Evolutionary conservation across 352 stramenopile species (phyloP).

Genomic region (Salisapilia sapeloensis): DNA sequence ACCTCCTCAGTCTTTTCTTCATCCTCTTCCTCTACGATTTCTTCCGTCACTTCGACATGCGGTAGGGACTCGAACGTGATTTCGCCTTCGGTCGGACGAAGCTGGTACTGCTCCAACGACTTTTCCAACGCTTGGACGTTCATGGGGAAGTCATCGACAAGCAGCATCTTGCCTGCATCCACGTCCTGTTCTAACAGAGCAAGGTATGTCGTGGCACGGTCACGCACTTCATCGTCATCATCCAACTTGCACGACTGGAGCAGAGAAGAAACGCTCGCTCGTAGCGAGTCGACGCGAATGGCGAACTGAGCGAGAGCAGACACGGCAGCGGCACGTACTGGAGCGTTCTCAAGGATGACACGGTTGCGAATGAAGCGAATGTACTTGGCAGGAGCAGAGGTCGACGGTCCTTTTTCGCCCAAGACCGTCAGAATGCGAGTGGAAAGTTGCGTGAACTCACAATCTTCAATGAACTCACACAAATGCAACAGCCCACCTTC

Average conservation of each 20-base stretch:
- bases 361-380: conserved; percentile 99
- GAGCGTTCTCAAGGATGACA: conserved; percentile 97
- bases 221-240: conserved; percentile 96
- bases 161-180: conserved; percentile 22
- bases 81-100: conserved; percentile 51
- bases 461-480: conserved; percentile 99
- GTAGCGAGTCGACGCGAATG: conserved; percentile 84
- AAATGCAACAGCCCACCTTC: conserved; percentile 94
- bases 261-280: conserved; percentile 86
- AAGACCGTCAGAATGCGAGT: conserved; percentile 94
- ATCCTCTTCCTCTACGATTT: conserved; percentile 15
- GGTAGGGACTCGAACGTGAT: conserved; percentile 74
- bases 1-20: conserved; percentile 11
- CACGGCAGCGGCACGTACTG: conserved; percentile 93
- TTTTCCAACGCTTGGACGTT: conserved; percentile 53
- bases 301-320: conserved; percentile 94
- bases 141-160: conserved; percentile 69
- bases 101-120: conserved; percentile 77
- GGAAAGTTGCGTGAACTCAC: conserved; percentile 78
- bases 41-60: conserved; percentile 59
- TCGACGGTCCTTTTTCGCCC: conserved; percentile 89
- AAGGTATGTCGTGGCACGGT: conserved; percentile 83
- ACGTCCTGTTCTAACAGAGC: conserved; percentile 51
- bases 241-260: conserved; percentile 92
- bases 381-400: conserved; percentile 89